Conservation (phyloP, 208 protist genomes). For the Endotrypanum monterogeii region DNA sequence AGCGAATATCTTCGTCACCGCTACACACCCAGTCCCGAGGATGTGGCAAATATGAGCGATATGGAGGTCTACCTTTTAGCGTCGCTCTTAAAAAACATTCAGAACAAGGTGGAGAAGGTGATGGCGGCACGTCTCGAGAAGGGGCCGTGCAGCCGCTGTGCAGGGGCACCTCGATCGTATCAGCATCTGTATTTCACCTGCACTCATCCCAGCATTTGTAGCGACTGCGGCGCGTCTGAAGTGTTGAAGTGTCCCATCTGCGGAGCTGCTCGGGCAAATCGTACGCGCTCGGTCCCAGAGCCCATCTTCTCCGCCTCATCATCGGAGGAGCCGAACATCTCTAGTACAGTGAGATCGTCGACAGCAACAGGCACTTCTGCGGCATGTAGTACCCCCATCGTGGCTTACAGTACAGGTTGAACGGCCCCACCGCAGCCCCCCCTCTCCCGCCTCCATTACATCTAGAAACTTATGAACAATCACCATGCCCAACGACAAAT, state of each 20-base stretch:
- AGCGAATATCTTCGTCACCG: constrained; percentile 41
- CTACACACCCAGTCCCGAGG: constrained; percentile 68
- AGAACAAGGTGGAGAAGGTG: constrained; percentile 40
- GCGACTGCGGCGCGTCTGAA: constrained; percentile 26
- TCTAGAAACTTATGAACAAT: background rate
- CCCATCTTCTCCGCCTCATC: background rate
- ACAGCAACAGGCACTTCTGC: background rate
- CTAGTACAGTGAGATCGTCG: background rate
- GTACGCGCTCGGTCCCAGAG: background rate
- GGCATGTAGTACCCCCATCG: background rate
- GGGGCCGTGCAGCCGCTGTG: constrained; percentile 51
- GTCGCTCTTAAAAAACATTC: constrained; percentile 38
- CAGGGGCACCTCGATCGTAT: background rate
- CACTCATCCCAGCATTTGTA: constrained; percentile 43
- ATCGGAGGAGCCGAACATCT: background rate
- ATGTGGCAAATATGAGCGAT: constrained; percentile 75
- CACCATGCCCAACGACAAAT: background rate
- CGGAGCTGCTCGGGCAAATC: constrained; percentile 23
- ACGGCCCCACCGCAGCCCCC: no score
- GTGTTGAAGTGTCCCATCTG: constrained; percentile 59
- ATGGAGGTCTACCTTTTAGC: constrained; percentile 63
- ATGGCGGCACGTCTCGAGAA: constrained; percentile 41
- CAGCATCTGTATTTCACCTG: constrained; percentile 34
- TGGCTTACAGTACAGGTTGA: background rate
- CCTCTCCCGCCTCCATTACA: background rate